These are phyloP conservation scores for Nicotiana tabacum DNA, from an alignment of 257 asterid genomes.

Conservation along the genomic window DNA sequence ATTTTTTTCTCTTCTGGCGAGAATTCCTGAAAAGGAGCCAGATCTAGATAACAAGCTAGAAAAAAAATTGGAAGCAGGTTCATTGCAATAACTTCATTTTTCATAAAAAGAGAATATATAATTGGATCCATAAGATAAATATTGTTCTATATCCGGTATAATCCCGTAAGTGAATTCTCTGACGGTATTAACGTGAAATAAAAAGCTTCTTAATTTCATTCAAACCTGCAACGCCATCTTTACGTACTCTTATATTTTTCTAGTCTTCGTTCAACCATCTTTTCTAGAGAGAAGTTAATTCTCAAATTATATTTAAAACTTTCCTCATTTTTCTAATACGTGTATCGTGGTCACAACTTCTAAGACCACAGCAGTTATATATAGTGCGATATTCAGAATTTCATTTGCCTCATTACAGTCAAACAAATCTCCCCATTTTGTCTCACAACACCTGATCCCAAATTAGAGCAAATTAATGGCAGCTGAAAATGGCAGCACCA, in stretches of 20 bases:
- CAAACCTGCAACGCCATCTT: neutral
- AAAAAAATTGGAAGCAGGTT: too few relatives aligned
- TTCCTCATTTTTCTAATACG: neutral
- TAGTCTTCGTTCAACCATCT: neutral
- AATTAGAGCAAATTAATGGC: slow-evolving; percentile 19
- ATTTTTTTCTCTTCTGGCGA: neutral
- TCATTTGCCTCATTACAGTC: neutral
- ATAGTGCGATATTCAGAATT: neutral
- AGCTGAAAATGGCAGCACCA: slow-evolving; percentile 29
- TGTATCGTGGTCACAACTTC: neutral
- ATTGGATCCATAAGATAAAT: too few relatives aligned
- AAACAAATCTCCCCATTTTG: neutral
- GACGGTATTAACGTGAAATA: too few relatives aligned
- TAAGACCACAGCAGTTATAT: neutral
- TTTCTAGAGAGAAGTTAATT: neutral
- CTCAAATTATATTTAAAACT: neutral
- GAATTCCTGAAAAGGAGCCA: neutral
- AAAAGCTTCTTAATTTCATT: too few relatives aligned
- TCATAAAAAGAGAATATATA: neutral
- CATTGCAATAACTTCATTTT: too few relatives aligned
- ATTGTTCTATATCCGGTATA: too few relatives aligned
- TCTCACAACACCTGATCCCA: neutral
- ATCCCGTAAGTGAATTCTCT: too few relatives aligned
- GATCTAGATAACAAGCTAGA: too few relatives aligned
- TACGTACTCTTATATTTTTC: too few relatives aligned